Conservation (phyloP, 257 asterid genomes). For the Forsythia suspensa region DNA sequence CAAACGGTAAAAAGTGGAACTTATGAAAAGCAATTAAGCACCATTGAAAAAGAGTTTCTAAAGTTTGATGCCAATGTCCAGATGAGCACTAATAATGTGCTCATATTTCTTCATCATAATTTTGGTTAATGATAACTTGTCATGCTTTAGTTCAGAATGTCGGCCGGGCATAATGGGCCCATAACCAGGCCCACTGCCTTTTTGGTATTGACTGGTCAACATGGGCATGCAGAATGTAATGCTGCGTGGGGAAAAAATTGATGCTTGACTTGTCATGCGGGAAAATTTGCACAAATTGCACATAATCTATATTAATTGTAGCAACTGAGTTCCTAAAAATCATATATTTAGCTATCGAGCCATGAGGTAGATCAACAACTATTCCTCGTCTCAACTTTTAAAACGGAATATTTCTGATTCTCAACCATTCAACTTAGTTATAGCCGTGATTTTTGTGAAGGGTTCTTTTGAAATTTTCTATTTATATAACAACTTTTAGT, state of each 20-base stretch:
- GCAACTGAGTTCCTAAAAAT: neutral
- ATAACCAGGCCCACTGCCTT: neutral
- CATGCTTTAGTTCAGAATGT: slow-evolving; percentile 18
- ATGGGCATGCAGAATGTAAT: too few relatives aligned
- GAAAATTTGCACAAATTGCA: too few relatives aligned
- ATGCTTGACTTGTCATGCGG: neutral
- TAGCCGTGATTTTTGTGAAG: too few relatives aligned
- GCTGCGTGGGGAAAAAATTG: neutral
- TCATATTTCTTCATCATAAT: neutral
- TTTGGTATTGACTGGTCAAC: slow-evolving; percentile 35
- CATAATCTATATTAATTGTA: too few relatives aligned
- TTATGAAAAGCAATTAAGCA: neutral
- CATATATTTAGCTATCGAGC: neutral
- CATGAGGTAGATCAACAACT: too few relatives aligned
- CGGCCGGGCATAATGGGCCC: slow-evolving; percentile 28
- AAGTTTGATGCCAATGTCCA: neutral
- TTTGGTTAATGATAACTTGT: slow-evolving; percentile 26
- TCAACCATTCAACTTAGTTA: too few relatives aligned
- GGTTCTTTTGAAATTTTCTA: too few relatives aligned
- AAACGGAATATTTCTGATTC: too few relatives aligned
- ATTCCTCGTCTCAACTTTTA: too few relatives aligned
- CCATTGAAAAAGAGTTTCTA: neutral
- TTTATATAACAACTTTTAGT: too few relatives aligned
- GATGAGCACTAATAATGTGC: slow-evolving; percentile 4
- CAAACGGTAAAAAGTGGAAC: neutral